A percentile compares a stretch with the other conserved stretches of the same genome.
These are phyloP conservation scores for Neurospora sp. DNA, from an alignment of 495 filamentous ascomycete species.

Conservation along the genomic window DNA sequence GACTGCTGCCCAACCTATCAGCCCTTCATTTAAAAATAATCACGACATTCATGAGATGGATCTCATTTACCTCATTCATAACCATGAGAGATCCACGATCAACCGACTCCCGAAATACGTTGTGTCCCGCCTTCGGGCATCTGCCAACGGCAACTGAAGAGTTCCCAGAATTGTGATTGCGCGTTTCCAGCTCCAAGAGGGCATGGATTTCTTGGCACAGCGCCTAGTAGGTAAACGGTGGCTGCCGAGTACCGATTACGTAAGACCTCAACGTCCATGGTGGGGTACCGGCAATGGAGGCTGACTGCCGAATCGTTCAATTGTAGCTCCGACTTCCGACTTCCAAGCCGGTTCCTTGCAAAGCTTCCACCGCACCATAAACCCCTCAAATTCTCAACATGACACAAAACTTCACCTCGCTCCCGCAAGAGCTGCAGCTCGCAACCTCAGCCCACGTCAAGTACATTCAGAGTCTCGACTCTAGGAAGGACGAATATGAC, in stretches of 20 bases:
- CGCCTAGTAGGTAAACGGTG: background rate
- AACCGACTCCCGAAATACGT: background rate
- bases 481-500: conserved; percentile 83
- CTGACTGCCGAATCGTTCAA: background rate
- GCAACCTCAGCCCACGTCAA: conserved; percentile 70
- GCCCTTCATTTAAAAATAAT: background rate
- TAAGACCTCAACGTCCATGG: background rate
- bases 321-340: too few species aligned
- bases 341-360: too few species aligned
- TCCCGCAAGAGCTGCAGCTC: conserved; percentile 52
- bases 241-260: conserved; percentile 2
- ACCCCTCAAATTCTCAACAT: conserved; percentile 9
- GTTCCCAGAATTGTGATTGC: background rate
- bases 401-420: conserved; percentile 19
- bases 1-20: background rate
- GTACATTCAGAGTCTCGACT: conserved; percentile 90
- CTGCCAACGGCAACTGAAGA: too few species aligned
- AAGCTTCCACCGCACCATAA: background rate
- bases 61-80: background rate
- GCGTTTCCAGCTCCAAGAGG: background rate
- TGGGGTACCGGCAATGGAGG: background rate
- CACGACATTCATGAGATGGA: background rate
- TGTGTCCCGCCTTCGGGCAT: background rate
- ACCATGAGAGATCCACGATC: background rate
- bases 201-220: background rate